These are phyloP conservation scores for Colletotrichum graminicola DNA, from an alignment of 2,329 filamentous ascomycete species.

Conservation along the genomic window DNA sequence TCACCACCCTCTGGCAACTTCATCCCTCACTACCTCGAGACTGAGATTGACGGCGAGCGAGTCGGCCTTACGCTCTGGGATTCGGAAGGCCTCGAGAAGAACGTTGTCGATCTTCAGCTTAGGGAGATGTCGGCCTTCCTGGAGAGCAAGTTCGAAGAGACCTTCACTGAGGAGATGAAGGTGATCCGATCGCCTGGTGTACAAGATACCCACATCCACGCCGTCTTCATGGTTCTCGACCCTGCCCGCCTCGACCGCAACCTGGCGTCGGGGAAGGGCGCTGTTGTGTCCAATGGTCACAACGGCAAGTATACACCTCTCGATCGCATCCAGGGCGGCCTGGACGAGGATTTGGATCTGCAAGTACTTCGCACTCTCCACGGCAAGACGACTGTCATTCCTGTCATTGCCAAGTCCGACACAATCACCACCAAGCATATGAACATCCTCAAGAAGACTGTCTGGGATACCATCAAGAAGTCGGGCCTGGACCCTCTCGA, in stretches of 20 bases:
- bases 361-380: constrained; percentile 90
- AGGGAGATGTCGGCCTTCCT: constrained; percentile 92
- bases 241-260: constrained; percentile 88
- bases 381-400: constrained; percentile 94
- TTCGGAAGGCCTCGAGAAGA: constrained; percentile 94
- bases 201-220: constrained; percentile 97
- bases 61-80: constrained; percentile 97
- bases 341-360: constrained; percentile 91
- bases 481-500: constrained; percentile 90
- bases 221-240: constrained; percentile 92
- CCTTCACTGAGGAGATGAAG: constrained; percentile 97
- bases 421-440: constrained; percentile 97
- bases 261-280: constrained; percentile 73
- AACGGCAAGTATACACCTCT: constrained; percentile 61
- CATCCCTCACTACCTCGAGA: constrained; percentile 90
- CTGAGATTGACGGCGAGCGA: constrained; percentile 91
- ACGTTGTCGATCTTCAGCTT: constrained; percentile 92
- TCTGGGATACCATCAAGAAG: constrained; percentile 88
- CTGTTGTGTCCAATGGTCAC: constrained; percentile 62
- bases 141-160: constrained; percentile 98
- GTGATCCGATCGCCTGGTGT: constrained; percentile 92
- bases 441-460: constrained; percentile 88
- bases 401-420: constrained; percentile 95
- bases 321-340: constrained; percentile 69
- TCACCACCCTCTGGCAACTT: constrained; percentile 74